A percentile compares a stretch with the other conserved stretches of the same genome.
phyloP scores from a whole-genome alignment of 2,329 filamentous ascomycete species.

The Neofusicoccum cordaticola region DNA sequence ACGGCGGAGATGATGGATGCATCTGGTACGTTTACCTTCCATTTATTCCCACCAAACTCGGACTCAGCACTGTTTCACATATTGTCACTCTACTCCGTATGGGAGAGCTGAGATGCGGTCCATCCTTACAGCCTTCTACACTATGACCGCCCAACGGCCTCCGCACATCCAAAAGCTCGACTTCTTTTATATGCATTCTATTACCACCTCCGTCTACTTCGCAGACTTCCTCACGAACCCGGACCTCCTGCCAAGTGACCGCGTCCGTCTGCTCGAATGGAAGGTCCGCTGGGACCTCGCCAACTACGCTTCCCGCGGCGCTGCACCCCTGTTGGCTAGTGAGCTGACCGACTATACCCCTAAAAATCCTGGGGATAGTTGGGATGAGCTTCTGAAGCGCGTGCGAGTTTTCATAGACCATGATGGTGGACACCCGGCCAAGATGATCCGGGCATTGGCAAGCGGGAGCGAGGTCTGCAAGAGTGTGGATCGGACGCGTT shows the following conservation, averaged over 20 bases:
- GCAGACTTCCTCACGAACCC: conserved; percentile 56
- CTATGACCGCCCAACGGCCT: conserved; percentile 61
- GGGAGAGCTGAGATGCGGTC: no score
- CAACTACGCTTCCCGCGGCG: conserved; percentile 68
- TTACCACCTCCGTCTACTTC: conserved; percentile 76
- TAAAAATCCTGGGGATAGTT: conserved; percentile 28
- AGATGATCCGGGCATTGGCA: conserved; percentile 68
- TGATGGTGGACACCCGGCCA: conserved; percentile 81
- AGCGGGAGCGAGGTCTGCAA: conserved; percentile 55
- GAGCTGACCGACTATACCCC: neutral
- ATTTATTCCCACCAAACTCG: no score
- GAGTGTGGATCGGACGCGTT: neutral
- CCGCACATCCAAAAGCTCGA: conserved; percentile 71
- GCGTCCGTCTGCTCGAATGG: conserved; percentile 73
- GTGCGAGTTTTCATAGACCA: conserved; percentile 41
- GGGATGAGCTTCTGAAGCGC: conserved; percentile 46
- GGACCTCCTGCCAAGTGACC: conserved; percentile 55
- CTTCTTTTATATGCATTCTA: conserved; percentile 78
- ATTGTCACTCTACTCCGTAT: neutral
- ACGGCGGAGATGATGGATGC: conserved; percentile 70
- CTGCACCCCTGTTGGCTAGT: conserved; percentile 56
- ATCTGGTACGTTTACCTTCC: conserved; percentile 38
- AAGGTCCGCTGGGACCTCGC: conserved; percentile 74
- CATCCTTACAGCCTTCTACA: conserved; percentile 48
- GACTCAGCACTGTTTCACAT: neutral